Conservation (phyloP, 208 protist species). For the Acanthamoeba culbertsoni region DNA sequence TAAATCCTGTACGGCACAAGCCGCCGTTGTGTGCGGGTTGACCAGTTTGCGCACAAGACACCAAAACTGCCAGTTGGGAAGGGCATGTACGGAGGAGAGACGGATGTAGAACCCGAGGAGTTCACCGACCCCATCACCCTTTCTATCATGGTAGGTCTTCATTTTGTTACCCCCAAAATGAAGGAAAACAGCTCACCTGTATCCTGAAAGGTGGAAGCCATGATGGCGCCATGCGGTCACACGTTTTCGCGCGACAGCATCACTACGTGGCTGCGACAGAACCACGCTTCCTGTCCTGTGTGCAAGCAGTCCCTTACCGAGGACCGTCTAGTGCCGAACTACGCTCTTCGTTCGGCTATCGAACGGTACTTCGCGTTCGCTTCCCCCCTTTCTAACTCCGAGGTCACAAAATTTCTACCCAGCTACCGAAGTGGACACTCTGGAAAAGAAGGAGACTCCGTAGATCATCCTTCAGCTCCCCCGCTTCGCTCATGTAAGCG, state of each 20-base stretch:
- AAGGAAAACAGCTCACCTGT: background rate
- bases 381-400: background rate
- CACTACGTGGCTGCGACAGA: constrained; percentile 17
- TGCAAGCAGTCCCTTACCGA: background rate
- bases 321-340: background rate
- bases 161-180: background rate
- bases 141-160: background rate
- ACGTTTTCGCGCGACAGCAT: background rate
- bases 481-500: too few species aligned
- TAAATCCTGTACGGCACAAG: too few species aligned
- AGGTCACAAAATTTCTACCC: background rate
- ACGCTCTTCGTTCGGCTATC: background rate
- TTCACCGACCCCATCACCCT: constrained; percentile 9
- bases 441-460: too few species aligned
- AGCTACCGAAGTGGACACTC: background rate
- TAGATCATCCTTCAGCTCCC: too few species aligned
- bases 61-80: too few species aligned
- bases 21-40: too few species aligned
- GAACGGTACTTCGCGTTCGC: background rate
- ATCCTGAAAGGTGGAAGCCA: background rate
- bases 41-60: too few species aligned
- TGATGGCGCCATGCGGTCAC: background rate
- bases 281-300: background rate
- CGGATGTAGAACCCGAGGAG: background rate
- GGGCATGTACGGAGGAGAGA: too few species aligned